Evolutionary conservation across 2,329 filamentous ascomycete genomes (phyloP).

Genomic region (Hirsutella thompsonii): DNA sequence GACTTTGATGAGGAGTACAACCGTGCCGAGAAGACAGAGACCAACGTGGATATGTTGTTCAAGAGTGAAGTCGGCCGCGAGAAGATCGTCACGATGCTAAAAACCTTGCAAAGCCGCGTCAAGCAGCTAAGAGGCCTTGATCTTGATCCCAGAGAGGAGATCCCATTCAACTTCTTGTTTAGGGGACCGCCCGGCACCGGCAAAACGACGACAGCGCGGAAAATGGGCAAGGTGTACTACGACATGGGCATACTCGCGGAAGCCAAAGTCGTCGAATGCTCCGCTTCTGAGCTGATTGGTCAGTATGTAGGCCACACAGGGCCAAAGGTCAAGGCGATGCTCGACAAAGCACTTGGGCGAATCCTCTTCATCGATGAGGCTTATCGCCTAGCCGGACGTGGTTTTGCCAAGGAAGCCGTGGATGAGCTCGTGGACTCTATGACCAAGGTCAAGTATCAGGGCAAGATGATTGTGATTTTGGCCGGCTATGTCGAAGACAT

Average conservation of each 20-base stretch:
- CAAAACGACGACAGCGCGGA: conserved; percentile 60
- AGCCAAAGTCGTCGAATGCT: conserved; percentile 50
- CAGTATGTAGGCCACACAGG: conserved; percentile 58
- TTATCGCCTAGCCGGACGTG: conserved; percentile 45
- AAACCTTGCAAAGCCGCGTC: conserved; percentile 38
- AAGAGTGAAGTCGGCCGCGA: conserved; percentile 46
- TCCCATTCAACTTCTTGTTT: conserved; percentile 60
- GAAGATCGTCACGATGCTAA: conserved; percentile 35
- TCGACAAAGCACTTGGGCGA: conserved; percentile 51
- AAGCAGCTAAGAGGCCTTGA: conserved; percentile 11
- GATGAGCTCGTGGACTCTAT: conserved; percentile 39
- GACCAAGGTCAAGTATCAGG: conserved; percentile 41
- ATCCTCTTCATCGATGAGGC: conserved; percentile 64
- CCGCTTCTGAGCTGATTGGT: conserved; percentile 55
- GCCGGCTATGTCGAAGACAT: conserved; percentile 59
- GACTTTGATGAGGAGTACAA: conserved; percentile 57
- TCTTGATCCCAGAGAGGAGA: conserved; percentile 19
- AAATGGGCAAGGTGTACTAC: conserved; percentile 65
- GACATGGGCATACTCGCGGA: conserved; percentile 56
- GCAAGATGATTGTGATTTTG: conserved; percentile 53
- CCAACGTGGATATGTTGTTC: conserved; percentile 42
- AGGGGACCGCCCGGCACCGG: conserved; percentile 54
- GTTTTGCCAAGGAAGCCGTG: conserved; percentile 43
- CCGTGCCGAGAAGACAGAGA: conserved; percentile 23
- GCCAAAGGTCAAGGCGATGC: conserved; percentile 43